These are phyloP conservation scores for Bisporella sp. DNA, from an alignment of 2,329 filamentous ascomycete genomes.

Conservation along the genomic window DNA sequence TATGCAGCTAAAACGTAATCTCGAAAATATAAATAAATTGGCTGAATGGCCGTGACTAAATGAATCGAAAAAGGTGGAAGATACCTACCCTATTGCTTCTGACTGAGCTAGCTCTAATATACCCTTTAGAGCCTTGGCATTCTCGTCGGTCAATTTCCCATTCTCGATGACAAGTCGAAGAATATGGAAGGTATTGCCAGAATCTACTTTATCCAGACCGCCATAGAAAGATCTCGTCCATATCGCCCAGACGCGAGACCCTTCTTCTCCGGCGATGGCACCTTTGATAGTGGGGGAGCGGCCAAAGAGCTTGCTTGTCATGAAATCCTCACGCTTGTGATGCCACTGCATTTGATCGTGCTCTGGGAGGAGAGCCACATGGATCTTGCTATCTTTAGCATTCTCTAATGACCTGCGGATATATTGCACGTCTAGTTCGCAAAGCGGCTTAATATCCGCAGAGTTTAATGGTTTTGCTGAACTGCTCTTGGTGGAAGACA, in stretches of 20 bases:
- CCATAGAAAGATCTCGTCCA: conserved; percentile 64
- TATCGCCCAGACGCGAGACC: conserved; percentile 62
- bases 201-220: conserved; percentile 33
- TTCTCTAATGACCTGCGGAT: conserved; percentile 46
- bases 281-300: conserved; percentile 56
- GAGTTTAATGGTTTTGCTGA: conserved; percentile 39
- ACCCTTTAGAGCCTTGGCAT: conserved; percentile 48
- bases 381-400: conserved; percentile 35
- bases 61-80: not conserved
- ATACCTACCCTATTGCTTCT: conserved; percentile 51
- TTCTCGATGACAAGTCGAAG: conserved; percentile 63
- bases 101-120: conserved; percentile 60
- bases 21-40: too few relatives aligned
- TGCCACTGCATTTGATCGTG: conserved; percentile 67
- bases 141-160: conserved; percentile 29
- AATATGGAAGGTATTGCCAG: conserved; percentile 63
- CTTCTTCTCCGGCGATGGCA: conserved; percentile 47
- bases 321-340: conserved; percentile 73
- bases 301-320: conserved; percentile 55
- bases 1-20: too few relatives aligned
- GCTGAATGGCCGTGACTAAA: too few relatives aligned
- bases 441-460: conserved; percentile 53
- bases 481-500: conserved; percentile 24
- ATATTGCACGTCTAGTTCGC: conserved; percentile 55
- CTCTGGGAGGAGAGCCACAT: conserved; percentile 63